phyloP scores from a whole-genome alignment of 345 rosid genomes.

The Turnera subulata region DNA sequence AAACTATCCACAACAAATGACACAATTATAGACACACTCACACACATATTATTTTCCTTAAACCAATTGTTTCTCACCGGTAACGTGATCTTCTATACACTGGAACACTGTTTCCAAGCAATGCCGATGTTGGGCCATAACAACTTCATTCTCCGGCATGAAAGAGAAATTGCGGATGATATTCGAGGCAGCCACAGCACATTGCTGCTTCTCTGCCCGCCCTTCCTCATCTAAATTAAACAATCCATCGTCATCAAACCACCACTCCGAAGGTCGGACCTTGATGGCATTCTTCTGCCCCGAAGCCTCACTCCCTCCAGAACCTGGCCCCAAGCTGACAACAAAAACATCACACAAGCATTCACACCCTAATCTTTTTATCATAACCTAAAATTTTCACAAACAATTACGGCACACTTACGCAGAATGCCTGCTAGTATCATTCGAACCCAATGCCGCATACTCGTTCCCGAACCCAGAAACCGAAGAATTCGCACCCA shows the following conservation, averaged over 20 bases:
- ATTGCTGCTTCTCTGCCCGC: slow-evolving; percentile 83
- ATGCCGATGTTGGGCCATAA: slow-evolving; percentile 95
- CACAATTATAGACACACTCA: background rate
- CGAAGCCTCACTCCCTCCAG: slow-evolving; percentile 11
- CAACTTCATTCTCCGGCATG: slow-evolving; percentile 95
- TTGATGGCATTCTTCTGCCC: slow-evolving; percentile 34
- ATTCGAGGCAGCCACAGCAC: slow-evolving; percentile 91
- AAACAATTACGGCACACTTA: slow-evolving; percentile 25
- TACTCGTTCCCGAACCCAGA: slow-evolving; percentile 81
- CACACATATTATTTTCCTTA: background rate
- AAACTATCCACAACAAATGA: background rate
- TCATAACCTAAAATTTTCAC: slow-evolving; percentile 1
- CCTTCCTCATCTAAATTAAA: slow-evolving; percentile 93
- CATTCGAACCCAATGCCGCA: slow-evolving; percentile 49
- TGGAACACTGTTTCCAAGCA: slow-evolving; percentile 97
- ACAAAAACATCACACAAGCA: slow-evolving; percentile 7
- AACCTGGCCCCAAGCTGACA: slow-evolving; percentile 17
- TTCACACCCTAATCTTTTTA: slow-evolving; percentile 8
- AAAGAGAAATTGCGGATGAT: slow-evolving; percentile 91
- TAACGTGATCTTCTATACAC: slow-evolving; percentile 70
- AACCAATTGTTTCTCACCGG: slow-evolving; percentile 42
- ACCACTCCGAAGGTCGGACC: slow-evolving; percentile 64
- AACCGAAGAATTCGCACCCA: slow-evolving; percentile 61
- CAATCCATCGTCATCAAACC: slow-evolving; percentile 86
- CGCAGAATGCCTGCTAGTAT: slow-evolving; percentile 39